Evolutionary conservation across 768 basidiomycete species (phyloP).

Genomic region (Mycena crocata): DNA sequence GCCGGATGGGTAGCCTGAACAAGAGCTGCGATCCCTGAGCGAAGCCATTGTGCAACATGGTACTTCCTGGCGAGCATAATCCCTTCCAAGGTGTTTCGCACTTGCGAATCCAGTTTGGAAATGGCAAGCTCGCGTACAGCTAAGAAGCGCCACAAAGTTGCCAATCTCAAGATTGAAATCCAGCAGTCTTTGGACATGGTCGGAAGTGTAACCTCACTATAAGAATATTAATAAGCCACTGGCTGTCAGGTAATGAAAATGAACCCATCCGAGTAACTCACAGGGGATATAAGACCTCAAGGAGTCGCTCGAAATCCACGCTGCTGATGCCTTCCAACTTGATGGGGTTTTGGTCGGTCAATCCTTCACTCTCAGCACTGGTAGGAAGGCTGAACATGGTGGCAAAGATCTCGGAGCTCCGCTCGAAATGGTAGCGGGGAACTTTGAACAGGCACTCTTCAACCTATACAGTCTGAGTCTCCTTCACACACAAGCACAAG

Average conservation of each 20-base stretch:
- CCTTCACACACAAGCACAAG: background rate
- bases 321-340: conserved; percentile 39
- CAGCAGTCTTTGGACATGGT: background rate
- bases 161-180: background rate
- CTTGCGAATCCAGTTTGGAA: background rate
- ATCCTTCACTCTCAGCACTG: conserved; percentile 38
- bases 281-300: conserved; percentile 40
- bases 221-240: background rate
- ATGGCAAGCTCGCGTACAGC: background rate
- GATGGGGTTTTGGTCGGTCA: conserved; percentile 42
- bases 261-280: conserved; percentile 31
- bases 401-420: conserved; percentile 48
- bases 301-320: conserved; percentile 40
- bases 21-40: background rate
- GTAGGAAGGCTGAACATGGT: conserved; percentile 46
- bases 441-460: conserved; percentile 53
- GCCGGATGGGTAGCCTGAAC: no score
- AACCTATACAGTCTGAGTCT: conserved; percentile 38
- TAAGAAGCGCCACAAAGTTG: background rate
- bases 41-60: background rate
- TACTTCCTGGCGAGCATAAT: no score
- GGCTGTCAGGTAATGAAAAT: background rate
- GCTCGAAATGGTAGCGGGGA: conserved; percentile 46
- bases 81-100: background rate
- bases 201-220: background rate